A percentile compares a stretch with the other conserved stretches of the same genome.
phyloP scores from a whole-genome alignment of 2,329 filamentous ascomycete species.

The Aspergillus flavus region DNA sequence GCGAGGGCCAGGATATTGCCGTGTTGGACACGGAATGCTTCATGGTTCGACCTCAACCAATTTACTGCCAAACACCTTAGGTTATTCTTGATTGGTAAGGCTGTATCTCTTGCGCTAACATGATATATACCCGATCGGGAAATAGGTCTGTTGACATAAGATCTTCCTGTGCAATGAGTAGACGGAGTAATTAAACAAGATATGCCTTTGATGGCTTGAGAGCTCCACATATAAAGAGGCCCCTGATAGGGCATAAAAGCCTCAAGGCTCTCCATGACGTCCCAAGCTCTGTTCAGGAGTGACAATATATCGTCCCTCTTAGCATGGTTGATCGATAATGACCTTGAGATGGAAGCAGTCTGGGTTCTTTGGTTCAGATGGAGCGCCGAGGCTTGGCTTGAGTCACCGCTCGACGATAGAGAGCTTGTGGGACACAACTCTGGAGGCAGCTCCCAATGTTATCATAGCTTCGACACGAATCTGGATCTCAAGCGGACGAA shows the following conservation, averaged over 20 bases:
- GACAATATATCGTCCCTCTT: too few relatives aligned
- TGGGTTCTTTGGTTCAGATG: background rate
- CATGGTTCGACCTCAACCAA: background rate
- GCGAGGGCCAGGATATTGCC: background rate
- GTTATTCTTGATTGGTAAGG: background rate
- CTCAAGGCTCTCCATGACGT: background rate
- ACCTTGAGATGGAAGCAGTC: background rate
- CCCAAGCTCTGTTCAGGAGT: background rate
- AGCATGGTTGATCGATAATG: background rate
- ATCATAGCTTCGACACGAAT: background rate
- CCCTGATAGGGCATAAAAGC: background rate
- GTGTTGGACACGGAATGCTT: background rate
- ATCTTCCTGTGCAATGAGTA: background rate
- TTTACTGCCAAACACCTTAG: background rate
- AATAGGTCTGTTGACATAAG: background rate
- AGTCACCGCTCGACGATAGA: background rate
- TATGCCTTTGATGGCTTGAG: background rate
- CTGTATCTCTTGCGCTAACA: background rate
- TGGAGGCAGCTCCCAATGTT: background rate
- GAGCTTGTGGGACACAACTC: background rate
- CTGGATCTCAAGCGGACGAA: background rate
- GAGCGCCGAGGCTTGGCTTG: background rate
- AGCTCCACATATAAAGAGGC: background rate
- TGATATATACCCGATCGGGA: background rate
- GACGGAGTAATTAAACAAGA: background rate